These are phyloP conservation scores for Pythium sp. DNA, from an alignment of 352 stramenopile genomes.

Conservation along the genomic window DNA sequence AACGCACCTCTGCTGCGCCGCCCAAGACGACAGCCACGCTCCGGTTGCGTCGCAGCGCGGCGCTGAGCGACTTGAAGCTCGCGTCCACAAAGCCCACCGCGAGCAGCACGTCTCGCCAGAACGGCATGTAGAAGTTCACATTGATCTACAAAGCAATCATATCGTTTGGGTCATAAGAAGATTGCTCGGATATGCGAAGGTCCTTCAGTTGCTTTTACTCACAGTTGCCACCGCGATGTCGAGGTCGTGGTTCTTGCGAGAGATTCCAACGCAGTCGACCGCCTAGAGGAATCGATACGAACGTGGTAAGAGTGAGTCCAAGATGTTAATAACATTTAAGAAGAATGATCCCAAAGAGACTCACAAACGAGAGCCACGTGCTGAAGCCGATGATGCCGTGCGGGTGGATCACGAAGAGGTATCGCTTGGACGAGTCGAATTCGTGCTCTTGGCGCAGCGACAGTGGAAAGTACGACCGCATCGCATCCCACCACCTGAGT, in stretches of 20 bases:
- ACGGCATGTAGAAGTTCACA: constrained; percentile 47
- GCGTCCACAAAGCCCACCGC: constrained; percentile 50
- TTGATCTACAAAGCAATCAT: constrained; percentile 24
- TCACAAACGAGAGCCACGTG: constrained; percentile 45
- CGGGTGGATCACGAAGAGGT: constrained; percentile 50
- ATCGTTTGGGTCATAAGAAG: neutral
- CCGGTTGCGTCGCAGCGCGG: constrained; percentile 27
- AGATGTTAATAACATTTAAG: neutral
- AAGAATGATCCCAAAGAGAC: neutral
- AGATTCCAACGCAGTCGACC: constrained; percentile 32
- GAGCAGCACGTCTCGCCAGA: constrained; percentile 52
- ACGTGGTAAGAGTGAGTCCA: neutral
- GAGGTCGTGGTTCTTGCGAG: constrained; percentile 34
- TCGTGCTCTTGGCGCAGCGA: constrained; percentile 37
- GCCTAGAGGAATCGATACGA: constrained; percentile 14
- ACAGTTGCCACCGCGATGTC: constrained; percentile 49
- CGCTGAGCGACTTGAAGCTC: constrained; percentile 37
- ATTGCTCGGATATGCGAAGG: neutral
- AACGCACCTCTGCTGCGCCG: constrained; percentile 39
- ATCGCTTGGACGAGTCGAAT: constrained; percentile 30
- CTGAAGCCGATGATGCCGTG: constrained; percentile 54
- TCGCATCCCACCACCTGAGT: constrained; percentile 37
- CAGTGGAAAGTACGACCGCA: constrained; percentile 41
- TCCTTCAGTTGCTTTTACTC: neutral
- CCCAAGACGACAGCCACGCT: constrained; percentile 40